Evolutionary conservation across 129 eudicot species (phyloP).

Genomic region (Oenanthe sinensis): DNA sequence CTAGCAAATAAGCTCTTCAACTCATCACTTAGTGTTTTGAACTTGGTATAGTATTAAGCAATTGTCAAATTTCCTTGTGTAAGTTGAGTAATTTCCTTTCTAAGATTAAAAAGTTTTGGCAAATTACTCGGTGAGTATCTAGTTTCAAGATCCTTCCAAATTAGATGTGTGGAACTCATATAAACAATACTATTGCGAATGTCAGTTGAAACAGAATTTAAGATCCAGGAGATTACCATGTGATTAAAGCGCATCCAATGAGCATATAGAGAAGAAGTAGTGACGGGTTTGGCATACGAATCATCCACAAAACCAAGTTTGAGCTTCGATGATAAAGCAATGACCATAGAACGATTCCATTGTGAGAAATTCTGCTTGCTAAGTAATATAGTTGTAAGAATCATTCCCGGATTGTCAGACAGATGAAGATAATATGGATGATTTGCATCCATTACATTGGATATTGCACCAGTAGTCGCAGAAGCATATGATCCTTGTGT

Average conservation of each 20-base stretch:
- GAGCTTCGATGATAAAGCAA: not conserved
- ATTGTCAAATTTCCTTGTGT: not conserved
- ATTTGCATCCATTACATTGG: not conserved
- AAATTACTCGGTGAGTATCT: not conserved
- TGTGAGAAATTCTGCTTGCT: not conserved
- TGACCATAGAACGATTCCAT: not conserved
- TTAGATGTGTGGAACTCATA: not conserved
- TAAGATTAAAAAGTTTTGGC: not conserved
- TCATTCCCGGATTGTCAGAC: not conserved
- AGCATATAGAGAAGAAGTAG: not conserved
- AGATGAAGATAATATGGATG: not conserved
- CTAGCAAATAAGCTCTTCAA: not conserved
- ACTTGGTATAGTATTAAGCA: not conserved
- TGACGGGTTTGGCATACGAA: rapidly evolving
- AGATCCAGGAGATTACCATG: not conserved
- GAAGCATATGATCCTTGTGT: no score
- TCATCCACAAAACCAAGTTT: not conserved
- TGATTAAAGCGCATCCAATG: not conserved
- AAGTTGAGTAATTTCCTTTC: not conserved
- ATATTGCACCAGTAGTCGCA: not conserved
- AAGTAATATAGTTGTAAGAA: not conserved
- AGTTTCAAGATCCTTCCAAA: not conserved
- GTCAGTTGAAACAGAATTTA: not conserved
- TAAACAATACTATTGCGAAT: not conserved
- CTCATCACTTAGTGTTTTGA: not conserved